A percentile compares a stretch with the other conserved stretches of the same genome.
phyloP scores from a whole-genome alignment of 495 filamentous ascomycete genomes.

The Friedmanniomyces simplex region DNA sequence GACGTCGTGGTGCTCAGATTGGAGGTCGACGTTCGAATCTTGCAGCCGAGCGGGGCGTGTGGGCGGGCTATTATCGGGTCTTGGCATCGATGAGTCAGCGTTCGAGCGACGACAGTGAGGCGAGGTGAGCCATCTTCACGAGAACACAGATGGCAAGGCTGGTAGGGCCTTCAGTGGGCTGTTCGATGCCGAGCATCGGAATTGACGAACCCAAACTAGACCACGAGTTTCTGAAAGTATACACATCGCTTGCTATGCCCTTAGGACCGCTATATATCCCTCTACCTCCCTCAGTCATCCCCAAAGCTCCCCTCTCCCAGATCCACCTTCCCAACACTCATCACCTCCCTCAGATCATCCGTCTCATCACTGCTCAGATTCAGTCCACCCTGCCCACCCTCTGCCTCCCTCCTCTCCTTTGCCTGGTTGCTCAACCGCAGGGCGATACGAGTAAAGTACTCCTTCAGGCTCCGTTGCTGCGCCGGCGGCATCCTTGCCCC shows the following conservation, averaged over 20 bases:
- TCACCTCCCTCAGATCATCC: constrained; percentile 91
- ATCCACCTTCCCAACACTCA: constrained; percentile 89
- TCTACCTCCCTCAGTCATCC: constrained; percentile 1
- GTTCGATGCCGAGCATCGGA: too few species aligned
- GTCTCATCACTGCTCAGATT: constrained; percentile 77
- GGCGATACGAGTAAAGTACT: constrained; percentile 93
- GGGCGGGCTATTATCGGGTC: background rate
- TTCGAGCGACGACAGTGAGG: background rate
- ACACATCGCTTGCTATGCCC: background rate
- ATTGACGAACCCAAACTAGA: too few species aligned
- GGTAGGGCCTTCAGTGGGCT: too few species aligned
- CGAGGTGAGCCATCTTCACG: background rate
- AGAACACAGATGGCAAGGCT: too few species aligned
- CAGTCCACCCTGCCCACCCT: constrained; percentile 76
- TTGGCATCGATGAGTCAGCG: background rate
- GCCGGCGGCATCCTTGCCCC: constrained; percentile 51
- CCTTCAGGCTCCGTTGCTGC: constrained; percentile 80
- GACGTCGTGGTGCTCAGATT: background rate
- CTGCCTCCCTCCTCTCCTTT: constrained; percentile 76
- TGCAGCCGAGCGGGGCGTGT: background rate
- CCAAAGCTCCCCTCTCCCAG: constrained; percentile 54
- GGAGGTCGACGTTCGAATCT: background rate
- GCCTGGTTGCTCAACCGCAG: constrained; percentile 72
- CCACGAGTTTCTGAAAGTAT: background rate
- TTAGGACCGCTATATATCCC: background rate